Base-by-base conservation (phyloP, 2,329 filamentous ascomycete genomes). In the Nannizziopsis barbatae region DNA sequence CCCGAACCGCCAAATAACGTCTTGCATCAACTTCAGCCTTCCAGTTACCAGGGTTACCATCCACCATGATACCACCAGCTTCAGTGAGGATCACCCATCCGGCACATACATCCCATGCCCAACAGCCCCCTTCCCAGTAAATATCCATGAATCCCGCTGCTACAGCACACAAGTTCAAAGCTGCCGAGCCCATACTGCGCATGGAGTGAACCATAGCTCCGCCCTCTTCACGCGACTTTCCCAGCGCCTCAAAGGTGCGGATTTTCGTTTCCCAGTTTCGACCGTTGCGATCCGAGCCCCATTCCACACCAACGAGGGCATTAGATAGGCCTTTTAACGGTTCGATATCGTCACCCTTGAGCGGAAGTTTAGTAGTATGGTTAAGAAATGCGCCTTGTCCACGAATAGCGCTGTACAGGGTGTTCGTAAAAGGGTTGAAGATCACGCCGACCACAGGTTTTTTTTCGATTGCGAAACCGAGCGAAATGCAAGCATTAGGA, bases 51-150 rank as follows among this genome's bases (percentile, higher is more conserved):
- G 73, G 71, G 56, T 78, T 79, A 1, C 73, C 75, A 58, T 79
- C 77, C 10, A 75, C 76, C 50, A 81, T 68, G 17, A 73, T 67
- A 0, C 79, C 79, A 0, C 77, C 79, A 1, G 78, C 76, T 61
- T 81, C 79, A 18, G 68, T 69, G 37, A 81, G 56, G 45, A 81
- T 74, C 2, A 78, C 71, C 78, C 77, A 80, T 0, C 74, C 79
- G 3, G 78, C 78, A 57, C 76, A 80, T 8, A 81, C 77, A 67
- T 81, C 78, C 78, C 78, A 81, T 6, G 76, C 76, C 77, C 77
- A 81, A 57, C 76, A 80, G 0, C 79, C 79, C 2, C 74, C 76
- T 57, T 81, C 79, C 78, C 79, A 82, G 52, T 80, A 81, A n/a
- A 76, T 57, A 63, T 82, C 78, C 44, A 80, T 50, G 17, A 67